Percentiles rank a stretch among this genome's conserved stretches.
phyloP scores from a whole-genome alignment of 2,329 filamentous ascomycete genomes.

The Tricladium varicosporioides region DNA sequence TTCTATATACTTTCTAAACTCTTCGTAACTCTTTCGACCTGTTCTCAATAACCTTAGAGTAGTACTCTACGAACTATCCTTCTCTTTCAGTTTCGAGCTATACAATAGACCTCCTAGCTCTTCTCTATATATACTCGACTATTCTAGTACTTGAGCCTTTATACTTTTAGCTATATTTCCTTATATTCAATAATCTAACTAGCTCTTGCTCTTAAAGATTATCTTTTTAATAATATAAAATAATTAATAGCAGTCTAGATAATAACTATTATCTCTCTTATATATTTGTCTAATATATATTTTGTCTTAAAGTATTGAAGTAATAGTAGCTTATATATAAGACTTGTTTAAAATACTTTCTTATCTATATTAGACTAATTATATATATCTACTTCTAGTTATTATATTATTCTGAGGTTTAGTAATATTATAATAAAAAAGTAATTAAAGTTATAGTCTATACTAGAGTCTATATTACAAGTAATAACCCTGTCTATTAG shows the following conservation, averaged over 20 bases:
- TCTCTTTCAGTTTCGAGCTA: constrained; percentile 12
- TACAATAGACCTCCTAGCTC: constrained; percentile 13
- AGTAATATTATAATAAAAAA: constrained; percentile 20
- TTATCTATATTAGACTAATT: too few species aligned
- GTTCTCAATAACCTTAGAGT: constrained; percentile 5
- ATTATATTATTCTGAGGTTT: constrained; percentile 18
- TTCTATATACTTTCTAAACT: constrained; percentile 9
- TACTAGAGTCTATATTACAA: constrained; percentile 16
- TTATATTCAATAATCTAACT: constrained; percentile 5
- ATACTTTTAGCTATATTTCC: constrained; percentile 1
- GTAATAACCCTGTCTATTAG: constrained; percentile 14
- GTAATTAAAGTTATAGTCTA: constrained; percentile 15
- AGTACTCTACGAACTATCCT: constrained; percentile 3
- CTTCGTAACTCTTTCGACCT: constrained; percentile 12
- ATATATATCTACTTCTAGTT: too few species aligned
- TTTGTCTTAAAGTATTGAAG: too few species aligned
- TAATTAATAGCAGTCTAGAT: too few species aligned
- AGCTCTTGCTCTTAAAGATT: neutral
- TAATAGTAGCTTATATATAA: too few species aligned
- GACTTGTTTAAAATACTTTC: too few species aligned
- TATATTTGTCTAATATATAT: too few species aligned
- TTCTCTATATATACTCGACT: neutral
- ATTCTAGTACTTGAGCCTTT: neutral
- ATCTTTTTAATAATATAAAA: too few species aligned
- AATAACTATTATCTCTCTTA: too few species aligned